phyloP scores from a whole-genome alignment of 169 alveolate species.

The Eimeria necatrix region DNA sequence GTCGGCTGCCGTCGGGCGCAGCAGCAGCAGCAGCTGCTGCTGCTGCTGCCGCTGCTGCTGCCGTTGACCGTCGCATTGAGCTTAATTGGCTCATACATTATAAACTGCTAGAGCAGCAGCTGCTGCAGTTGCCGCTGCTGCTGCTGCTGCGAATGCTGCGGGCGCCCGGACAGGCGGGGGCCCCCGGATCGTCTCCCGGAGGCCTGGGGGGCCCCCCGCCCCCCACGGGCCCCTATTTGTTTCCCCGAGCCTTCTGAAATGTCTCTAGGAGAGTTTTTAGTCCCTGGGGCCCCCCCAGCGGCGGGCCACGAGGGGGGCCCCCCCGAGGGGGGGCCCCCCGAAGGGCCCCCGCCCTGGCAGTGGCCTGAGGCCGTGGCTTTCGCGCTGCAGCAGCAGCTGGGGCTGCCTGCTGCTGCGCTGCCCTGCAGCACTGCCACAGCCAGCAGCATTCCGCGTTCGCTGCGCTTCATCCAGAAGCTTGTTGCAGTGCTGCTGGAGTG shows the following conservation, averaged over 20 bases:
- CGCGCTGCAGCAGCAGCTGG: constrained; percentile 49
- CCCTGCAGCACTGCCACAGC: constrained; percentile 54
- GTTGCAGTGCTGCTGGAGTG: background rate
- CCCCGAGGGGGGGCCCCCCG: constrained; percentile 45
- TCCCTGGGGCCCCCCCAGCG: constrained; percentile 1
- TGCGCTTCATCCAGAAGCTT: constrained; percentile 30
- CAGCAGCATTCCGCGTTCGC: constrained; percentile 51
- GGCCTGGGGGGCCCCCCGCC: constrained; percentile 49
- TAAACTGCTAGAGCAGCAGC: background rate
- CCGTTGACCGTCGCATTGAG: background rate
- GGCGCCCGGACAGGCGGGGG: background rate
- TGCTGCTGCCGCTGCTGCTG: constrained; percentile 22
- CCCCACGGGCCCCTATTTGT: background rate
- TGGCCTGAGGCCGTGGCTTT: constrained; percentile 69
- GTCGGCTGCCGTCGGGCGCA: constrained; percentile 33
- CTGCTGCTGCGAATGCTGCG: constrained; percentile 38
- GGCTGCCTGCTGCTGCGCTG: constrained; percentile 1
- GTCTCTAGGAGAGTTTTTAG: background rate
- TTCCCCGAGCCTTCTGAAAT: background rate
- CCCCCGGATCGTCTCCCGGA: background rate
- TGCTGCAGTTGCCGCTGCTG: constrained; percentile 56
- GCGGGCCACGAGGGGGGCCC: background rate
- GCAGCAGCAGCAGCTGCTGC: constrained; percentile 45
- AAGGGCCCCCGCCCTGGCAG: constrained; percentile 71
- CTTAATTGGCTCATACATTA: background rate